These are phyloP conservation scores for Tetrastigma voinierianum DNA, from an alignment of 164 flowering plant species.

Conservation along the genomic window DNA sequence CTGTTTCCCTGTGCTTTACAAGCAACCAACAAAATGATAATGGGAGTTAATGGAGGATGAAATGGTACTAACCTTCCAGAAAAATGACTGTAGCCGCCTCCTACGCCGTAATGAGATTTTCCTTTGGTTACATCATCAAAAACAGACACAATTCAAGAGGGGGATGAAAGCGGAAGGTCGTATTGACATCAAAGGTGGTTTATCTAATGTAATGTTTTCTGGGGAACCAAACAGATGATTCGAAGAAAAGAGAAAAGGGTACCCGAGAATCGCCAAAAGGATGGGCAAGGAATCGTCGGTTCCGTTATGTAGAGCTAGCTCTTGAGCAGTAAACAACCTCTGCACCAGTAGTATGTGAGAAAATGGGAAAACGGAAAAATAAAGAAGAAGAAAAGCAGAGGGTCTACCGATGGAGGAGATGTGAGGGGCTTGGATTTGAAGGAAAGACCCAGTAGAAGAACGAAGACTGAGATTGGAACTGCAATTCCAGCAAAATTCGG, in stretches of 20 bases:
- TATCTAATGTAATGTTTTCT: neutral
- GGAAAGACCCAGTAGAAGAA: too few species aligned
- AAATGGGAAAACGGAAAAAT: neutral
- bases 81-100: conserved; percentile 88
- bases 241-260: conserved; percentile 9
- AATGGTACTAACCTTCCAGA: conserved; percentile 69
- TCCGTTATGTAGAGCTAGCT: conserved; percentile 71
- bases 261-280: conserved; percentile 76
- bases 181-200: neutral
- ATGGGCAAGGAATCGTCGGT: conserved; percentile 63
- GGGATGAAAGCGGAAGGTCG: neutral
- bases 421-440: too few species aligned
- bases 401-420: conserved; percentile 6
- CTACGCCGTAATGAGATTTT: conserved; percentile 77
- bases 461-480: too few species aligned
- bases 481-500: too few species aligned
- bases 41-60: neutral
- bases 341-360: neutral
- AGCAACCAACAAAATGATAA: too few species aligned
- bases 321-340: conserved; percentile 54
- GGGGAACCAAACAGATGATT: neutral
- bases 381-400: conserved; percentile 7
- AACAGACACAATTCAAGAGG: conserved; percentile 55
- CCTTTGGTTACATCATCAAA: conserved; percentile 97
- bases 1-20: too few species aligned